Conservation (phyloP, 805 yeast genomes). For the Saturnispora quitensis region DNA sequence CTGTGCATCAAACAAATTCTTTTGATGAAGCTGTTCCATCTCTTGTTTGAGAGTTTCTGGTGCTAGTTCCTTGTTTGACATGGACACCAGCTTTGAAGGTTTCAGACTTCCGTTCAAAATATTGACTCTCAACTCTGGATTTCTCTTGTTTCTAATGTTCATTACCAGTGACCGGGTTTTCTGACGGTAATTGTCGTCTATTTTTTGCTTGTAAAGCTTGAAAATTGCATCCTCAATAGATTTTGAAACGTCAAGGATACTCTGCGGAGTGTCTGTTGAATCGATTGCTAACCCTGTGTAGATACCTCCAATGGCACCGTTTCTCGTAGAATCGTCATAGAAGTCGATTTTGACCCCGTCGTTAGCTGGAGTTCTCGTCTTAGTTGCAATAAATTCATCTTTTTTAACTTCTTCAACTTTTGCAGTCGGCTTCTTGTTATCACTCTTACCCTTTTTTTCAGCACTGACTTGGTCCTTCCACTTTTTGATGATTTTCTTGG, state of each 20-base stretch:
- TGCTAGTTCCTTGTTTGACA: slow-evolving; percentile 94
- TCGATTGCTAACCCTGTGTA: slow-evolving; percentile 88
- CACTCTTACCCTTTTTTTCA: slow-evolving; percentile 36
- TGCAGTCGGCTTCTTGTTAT: background rate
- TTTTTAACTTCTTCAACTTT: background rate
- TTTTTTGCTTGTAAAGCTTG: slow-evolving; percentile 46
- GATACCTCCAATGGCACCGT: slow-evolving; percentile 71
- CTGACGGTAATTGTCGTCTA: slow-evolving; percentile 59
- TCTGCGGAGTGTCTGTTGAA: slow-evolving; percentile 41
- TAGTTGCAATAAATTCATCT: slow-evolving; percentile 20
- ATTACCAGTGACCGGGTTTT: slow-evolving; percentile 80
- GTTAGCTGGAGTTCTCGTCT: slow-evolving; percentile 67
- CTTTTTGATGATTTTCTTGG: slow-evolving; percentile 68
- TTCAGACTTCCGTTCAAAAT: slow-evolving; percentile 58
- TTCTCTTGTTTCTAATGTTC: slow-evolving; percentile 81
- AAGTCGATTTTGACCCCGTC: slow-evolving; percentile 70
- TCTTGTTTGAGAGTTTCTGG: slow-evolving; percentile 84
- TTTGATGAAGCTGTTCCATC: slow-evolving; percentile 74
- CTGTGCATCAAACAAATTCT: slow-evolving; percentile 91
- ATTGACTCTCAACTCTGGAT: slow-evolving; percentile 71
- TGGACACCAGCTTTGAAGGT: slow-evolving; percentile 57
- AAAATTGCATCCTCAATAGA: slow-evolving; percentile 69
- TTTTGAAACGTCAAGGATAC: slow-evolving; percentile 53
- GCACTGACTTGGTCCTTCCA: slow-evolving; percentile 87
- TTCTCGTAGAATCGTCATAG: slow-evolving; percentile 72